Evolutionary conservation across 2,329 filamentous ascomycete genomes (phyloP).

Genomic region (Escovopsis sp.): DNA sequence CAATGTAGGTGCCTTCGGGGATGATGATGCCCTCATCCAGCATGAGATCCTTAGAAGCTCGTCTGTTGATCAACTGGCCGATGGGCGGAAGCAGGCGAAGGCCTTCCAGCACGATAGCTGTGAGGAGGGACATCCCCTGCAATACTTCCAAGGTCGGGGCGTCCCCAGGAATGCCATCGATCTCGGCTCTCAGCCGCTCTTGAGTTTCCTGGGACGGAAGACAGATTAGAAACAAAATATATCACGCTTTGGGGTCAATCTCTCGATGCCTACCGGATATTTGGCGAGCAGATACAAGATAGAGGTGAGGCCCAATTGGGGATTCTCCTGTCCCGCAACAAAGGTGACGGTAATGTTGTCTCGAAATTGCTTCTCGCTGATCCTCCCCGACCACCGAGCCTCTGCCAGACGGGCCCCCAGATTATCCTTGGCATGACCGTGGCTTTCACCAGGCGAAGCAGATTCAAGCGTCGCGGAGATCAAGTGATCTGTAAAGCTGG

Average conservation of each 20-base stretch:
- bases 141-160: conserved; percentile 7
- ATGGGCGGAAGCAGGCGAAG: conserved; percentile 35
- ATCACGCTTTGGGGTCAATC: too few species aligned
- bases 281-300: conserved; percentile 22
- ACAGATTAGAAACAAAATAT: not conserved
- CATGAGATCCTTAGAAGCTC: conserved; percentile 12
- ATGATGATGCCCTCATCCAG: conserved; percentile 18
- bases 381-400: conserved; percentile 10
- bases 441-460: too few species aligned
- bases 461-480: conserved; percentile 1
- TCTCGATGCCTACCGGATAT: conserved; percentile 10
- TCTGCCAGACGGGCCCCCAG: conserved; percentile 9
- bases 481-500: conserved; percentile 13
- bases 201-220: conserved; percentile 12
- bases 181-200: conserved; percentile 16
- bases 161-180: conserved; percentile 7
- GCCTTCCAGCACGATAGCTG: conserved; percentile 28
- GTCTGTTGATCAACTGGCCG: conserved; percentile 32
- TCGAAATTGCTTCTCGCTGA: conserved; percentile 22
- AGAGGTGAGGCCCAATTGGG: conserved; percentile 22
- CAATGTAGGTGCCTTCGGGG: conserved; percentile 23
- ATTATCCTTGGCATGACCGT: not conserved
- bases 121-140: conserved; percentile 25
- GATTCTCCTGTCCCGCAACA: conserved; percentile 27
- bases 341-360: conserved; percentile 26